A percentile compares a stretch with the other conserved stretches of the same genome.
Conservation (phyloP, 768 basidiomycete species). For the Leccinum variicolor region DNA sequence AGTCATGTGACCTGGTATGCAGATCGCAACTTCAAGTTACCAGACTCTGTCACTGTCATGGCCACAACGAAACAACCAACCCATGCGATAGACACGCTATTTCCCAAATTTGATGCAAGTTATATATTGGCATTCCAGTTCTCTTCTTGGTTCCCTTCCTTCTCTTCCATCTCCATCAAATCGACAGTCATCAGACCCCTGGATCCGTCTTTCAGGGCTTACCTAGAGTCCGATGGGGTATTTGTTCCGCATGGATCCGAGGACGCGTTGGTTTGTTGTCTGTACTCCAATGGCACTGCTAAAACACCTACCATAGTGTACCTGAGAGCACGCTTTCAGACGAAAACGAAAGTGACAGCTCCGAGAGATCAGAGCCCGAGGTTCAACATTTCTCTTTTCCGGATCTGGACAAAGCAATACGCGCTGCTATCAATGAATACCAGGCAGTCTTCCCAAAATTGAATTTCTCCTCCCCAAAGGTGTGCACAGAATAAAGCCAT, state of each 20-base stretch:
- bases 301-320: slow-evolving; percentile 36
- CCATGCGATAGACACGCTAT: slow-evolving; percentile 32
- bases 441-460: slow-evolving; percentile 93
- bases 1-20: slow-evolving; percentile 12
- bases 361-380: slow-evolving; percentile 36
- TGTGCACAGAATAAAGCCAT: slow-evolving; percentile 28
- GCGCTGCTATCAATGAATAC: slow-evolving; percentile 60
- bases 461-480: slow-evolving; percentile 94
- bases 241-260: slow-evolving; percentile 81
- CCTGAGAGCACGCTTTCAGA: slow-evolving; percentile 58
- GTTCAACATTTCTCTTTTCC: slow-evolving; percentile 65
- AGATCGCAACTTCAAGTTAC: not conserved
- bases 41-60: not conserved
- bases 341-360: slow-evolving; percentile 40
- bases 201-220: slow-evolving; percentile 57
- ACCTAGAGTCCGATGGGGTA: slow-evolving; percentile 82
- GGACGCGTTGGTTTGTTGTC: slow-evolving; percentile 51
- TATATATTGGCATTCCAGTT: slow-evolving; percentile 75
- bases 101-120: slow-evolving; percentile 48
- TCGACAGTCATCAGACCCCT: slow-evolving; percentile 75
- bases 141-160: slow-evolving; percentile 80
- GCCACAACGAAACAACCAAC: not conserved
- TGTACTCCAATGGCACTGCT: not conserved
- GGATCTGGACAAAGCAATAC: slow-evolving; percentile 71
- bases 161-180: slow-evolving; percentile 60